Evolutionary conservation across 2,329 filamentous ascomycete species (phyloP), one percentile per base, ranked within the genome.

Genomic region (Pseudogymnoascus sp.): DNA sequence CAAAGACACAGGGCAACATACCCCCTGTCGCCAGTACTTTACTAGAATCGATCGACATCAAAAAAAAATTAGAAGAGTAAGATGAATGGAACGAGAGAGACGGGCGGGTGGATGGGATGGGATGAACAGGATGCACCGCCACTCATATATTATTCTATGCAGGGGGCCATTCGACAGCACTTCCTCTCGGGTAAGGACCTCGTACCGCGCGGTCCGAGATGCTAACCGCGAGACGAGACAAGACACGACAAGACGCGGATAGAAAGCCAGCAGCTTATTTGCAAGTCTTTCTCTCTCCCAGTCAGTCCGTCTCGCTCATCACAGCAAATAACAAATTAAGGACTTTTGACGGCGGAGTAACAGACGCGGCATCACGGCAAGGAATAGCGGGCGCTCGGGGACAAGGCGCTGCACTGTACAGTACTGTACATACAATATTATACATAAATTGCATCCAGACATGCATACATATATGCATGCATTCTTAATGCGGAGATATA

Each of bases 391-490:
- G 6, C 30, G 9, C 5, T 32, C 30, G 9, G 30, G 30, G 30
- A 7, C 30, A 32, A 7, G 30, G 30, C 6, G 7, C 7, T 7
- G 30, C 6, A 32, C 9, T 32, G 9, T 32, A 32, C 9, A 6
- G 9, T 32, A 30, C 7, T 30, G 7, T 4, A 30, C 28, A 30
- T 7, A 32, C 30, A 32, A 32, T 8, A 8, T 32, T 32, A 32
- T 11, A 32, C 30, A 32, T 11, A 32, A 8, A 6, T 32, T 32
- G 9, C 6, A 32, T 11, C 6, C 30, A 32, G 1, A 30, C 4
- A 30, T 50, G n/a, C 25, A 50, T 50, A 30, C 38, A 41, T 50
- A 50, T 50, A 50, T 50, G 43, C 43, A 50, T 50, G 43, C 43
- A 50, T 50, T 30, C 43, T 50, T 50, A 50, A 30, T 16, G 30